Base-by-base conservation (phyloP, 2,329 filamentous ascomycete genomes). In the Fusarium piperis region DNA sequence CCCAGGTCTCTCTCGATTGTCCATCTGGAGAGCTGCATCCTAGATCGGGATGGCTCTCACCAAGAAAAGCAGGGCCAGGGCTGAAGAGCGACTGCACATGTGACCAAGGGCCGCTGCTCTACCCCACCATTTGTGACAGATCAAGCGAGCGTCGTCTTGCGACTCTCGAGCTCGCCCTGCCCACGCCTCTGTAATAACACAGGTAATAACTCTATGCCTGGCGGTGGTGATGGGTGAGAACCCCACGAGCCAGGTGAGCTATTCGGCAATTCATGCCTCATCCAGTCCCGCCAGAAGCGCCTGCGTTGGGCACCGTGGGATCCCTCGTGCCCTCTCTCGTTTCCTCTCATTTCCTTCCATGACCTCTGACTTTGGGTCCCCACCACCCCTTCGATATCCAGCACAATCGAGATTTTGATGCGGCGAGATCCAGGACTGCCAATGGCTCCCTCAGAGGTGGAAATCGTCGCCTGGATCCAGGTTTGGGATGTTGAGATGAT, bases 361-460 rank as follows among this genome's bases (percentile, higher is more conserved):
- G 12, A n/a, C 26, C 58, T 41, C 46, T 66, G 33, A 35, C 59
- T 59, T 38, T 55, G 39, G 51, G 56, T 56, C 59, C 64, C 69
- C 56, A 67, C 57, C 36, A 35, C 48, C 48, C 39, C 70, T 69
- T 61, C 39, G 59, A 58, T 44, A 60, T 62, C 60, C 46, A 57
- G 48, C 35, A 66, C 56, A 73, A 77, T 77, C 73, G 70, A 76
- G 66, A 74, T 77, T 68, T 65, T 65, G 68, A 62, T 64, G 62
- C 70, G 73, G 65, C 66, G 35, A 68, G 75, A 75, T 76, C 68
- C 65, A 64, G 60, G 68, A 58, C 67, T 65, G 52, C 62, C 64
- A 75, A 76, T 76, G 68, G 64, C 38, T 65, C 65, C 64, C 58
- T 70, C 46, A 60, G 68, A 67, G 52, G 62, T 62, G 66, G 64